Conservation (phyloP, 495 filamentous ascomycete species). For the Tuber indicum region DNA sequence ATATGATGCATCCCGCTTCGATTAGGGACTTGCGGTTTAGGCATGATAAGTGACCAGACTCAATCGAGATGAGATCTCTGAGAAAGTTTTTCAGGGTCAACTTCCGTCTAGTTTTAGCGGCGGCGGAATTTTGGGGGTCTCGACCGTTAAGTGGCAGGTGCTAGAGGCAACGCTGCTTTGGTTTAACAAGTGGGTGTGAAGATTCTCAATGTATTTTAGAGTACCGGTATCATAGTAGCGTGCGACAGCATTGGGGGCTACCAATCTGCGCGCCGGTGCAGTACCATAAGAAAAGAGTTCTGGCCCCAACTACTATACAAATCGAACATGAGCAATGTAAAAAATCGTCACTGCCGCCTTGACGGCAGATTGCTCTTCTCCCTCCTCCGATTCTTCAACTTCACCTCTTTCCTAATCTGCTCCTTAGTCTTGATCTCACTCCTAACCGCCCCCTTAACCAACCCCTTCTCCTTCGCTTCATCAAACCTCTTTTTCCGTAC, state of each 20-base stretch:
- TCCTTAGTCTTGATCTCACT: slow-evolving; percentile 73
- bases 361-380: slow-evolving; percentile 88
- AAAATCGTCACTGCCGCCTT: slow-evolving; percentile 45
- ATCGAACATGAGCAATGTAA: neutral
- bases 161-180: neutral
- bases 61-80: neutral
- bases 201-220: neutral
- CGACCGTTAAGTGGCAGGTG: neutral
- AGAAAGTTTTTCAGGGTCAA: neutral
- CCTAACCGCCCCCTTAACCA: slow-evolving; percentile 61
- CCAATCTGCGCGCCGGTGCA: neutral
- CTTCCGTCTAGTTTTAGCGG: no score
- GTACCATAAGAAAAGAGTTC: neutral
- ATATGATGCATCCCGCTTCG: neutral
- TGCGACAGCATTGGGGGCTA: neutral
- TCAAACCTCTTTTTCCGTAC: slow-evolving; percentile 81
- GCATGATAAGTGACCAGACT: neutral
- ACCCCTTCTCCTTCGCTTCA: slow-evolving; percentile 76
- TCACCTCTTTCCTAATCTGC: slow-evolving; percentile 76
- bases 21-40: neutral
- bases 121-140: neutral
- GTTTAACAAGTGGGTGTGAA: neutral
- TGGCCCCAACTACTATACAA: neutral
- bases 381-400: slow-evolving; percentile 63
- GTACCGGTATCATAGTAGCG: neutral